phyloP scores from a whole-genome alignment of 176 grass and related monocot genomes.

The Pharus latifolius region DNA sequence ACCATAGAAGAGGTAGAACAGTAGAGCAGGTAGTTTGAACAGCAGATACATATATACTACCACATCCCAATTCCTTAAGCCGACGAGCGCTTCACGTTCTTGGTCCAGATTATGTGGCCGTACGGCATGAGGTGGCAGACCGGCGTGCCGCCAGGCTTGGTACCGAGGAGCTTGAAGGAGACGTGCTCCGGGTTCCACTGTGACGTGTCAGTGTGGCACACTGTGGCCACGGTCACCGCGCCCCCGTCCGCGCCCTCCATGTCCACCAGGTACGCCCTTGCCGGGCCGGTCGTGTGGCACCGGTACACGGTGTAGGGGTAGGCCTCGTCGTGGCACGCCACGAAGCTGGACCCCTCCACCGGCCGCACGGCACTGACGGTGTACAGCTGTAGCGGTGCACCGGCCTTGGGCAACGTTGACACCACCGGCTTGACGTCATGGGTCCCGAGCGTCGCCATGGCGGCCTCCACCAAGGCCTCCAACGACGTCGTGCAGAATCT shows the following conservation, averaged over 20 bases:
- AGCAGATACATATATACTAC: not conserved
- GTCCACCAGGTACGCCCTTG: conserved; percentile 37
- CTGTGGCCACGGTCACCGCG: conserved; percentile 8
- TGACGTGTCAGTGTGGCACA: conserved; percentile 45
- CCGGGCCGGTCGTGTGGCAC: conserved; percentile 35
- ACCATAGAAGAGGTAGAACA: not conserved
- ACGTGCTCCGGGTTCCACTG: conserved; percentile 38
- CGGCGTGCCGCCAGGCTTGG: conserved; percentile 24
- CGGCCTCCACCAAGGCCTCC: conserved; percentile 24
- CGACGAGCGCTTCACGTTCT: conserved; percentile 18
- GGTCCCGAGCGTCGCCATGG: conserved; percentile 25
- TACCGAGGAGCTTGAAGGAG: conserved; percentile 44
- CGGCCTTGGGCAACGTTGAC: conserved; percentile 25
- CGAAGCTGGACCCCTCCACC: conserved; percentile 11
- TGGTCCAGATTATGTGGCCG: conserved; percentile 35
- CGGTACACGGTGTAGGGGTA: conserved; percentile 46
- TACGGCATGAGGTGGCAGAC: conserved; percentile 50
- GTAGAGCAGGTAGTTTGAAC: not conserved
- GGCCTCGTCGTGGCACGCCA: conserved; percentile 36
- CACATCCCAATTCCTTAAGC: not conserved
- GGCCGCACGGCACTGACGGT: not conserved
- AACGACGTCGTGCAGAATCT: conserved; percentile 42
- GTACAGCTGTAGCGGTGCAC: conserved; percentile 10
- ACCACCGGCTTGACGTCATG: not conserved
- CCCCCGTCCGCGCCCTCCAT: conserved; percentile 1